phyloP scores from a whole-genome alignment of 768 basidiomycete species.

The Hortiboletus campestris region DNA sequence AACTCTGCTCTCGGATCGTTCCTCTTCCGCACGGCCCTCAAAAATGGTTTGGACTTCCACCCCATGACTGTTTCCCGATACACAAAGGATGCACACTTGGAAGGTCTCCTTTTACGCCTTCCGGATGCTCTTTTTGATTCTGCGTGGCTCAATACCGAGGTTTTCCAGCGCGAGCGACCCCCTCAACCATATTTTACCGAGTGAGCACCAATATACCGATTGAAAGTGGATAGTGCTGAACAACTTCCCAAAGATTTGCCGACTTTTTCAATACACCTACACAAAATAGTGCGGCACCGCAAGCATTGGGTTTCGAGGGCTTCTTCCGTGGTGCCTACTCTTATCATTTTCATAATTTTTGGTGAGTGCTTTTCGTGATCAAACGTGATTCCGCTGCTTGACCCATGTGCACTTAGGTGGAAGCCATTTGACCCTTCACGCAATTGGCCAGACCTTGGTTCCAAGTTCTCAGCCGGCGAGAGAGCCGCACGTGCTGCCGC shows the following conservation, averaged over 20 bases:
- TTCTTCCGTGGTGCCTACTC: constrained; percentile 96
- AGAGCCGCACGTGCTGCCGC: constrained; percentile 53
- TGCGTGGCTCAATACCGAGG: constrained; percentile 94
- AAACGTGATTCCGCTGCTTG: neutral
- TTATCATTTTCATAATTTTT: constrained; percentile 95
- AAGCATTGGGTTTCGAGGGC: constrained; percentile 87
- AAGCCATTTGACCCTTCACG: constrained; percentile 88
- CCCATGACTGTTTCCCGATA: constrained; percentile 94
- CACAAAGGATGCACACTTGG: constrained; percentile 83
- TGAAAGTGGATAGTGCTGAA: neutral
- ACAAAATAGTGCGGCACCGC: constrained; percentile 73
- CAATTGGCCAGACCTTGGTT: constrained; percentile 95
- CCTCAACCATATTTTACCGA: constrained; percentile 92
- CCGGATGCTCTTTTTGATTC: constrained; percentile 97
- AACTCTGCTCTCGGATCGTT: constrained; percentile 89
- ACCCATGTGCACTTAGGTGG: constrained; percentile 62
- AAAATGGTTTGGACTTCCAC: constrained; percentile 94
- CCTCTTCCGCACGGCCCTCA: constrained; percentile 90
- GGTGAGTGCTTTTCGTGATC: constrained; percentile 45
- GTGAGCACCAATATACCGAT: constrained; percentile 39
- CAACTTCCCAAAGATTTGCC: constrained; percentile 55
- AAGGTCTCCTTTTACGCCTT: constrained; percentile 78
- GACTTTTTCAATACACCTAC: constrained; percentile 86
- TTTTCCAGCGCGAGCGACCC: constrained; percentile 87
- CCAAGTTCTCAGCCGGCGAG: constrained; percentile 75